Percentiles rank a stretch among this genome's conserved stretches.
Conservation (phyloP, 495 filamentous ascomycete genomes). For the Rhizodiscina lignyota region DNA sequence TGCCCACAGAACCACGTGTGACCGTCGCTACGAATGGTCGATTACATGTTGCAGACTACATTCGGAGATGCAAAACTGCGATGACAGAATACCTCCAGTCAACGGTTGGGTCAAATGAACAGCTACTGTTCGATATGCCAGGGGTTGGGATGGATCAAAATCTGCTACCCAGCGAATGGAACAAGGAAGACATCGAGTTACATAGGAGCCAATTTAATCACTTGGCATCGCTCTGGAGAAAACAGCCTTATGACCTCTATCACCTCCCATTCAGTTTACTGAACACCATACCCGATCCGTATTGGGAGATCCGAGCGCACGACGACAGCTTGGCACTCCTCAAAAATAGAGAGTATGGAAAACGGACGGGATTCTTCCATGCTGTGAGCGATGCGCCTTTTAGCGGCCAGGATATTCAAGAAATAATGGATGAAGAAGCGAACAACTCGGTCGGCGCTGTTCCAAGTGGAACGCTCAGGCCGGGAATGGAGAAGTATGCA, state of each 20-base stretch:
- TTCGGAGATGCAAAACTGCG: background rate
- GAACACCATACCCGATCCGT: background rate
- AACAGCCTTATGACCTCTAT: background rate
- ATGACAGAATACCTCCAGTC: background rate
- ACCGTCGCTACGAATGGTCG: background rate
- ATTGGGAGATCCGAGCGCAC: background rate
- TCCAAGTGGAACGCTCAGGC: constrained; percentile 1
- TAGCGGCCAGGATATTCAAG: background rate
- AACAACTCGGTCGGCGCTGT: constrained; percentile 1
- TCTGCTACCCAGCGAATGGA: background rate
- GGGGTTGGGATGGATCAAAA: background rate
- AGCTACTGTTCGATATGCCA: background rate
- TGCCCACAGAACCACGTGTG: background rate
- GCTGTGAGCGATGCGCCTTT: background rate
- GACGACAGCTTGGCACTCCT: background rate
- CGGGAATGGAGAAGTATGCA: constrained; percentile 2
- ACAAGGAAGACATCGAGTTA: background rate
- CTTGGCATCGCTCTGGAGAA: background rate
- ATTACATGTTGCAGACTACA: background rate
- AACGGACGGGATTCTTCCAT: background rate
- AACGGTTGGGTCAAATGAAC: background rate
- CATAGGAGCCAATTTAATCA: background rate
- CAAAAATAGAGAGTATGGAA: background rate
- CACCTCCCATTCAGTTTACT: background rate
- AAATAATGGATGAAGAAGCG: constrained; percentile 1